Percentiles rank a stretch among this genome's conserved stretches.
Conservation (phyloP, 2,329 filamentous ascomycete species). For the Colletotrichum lindemuthianum region DNA sequence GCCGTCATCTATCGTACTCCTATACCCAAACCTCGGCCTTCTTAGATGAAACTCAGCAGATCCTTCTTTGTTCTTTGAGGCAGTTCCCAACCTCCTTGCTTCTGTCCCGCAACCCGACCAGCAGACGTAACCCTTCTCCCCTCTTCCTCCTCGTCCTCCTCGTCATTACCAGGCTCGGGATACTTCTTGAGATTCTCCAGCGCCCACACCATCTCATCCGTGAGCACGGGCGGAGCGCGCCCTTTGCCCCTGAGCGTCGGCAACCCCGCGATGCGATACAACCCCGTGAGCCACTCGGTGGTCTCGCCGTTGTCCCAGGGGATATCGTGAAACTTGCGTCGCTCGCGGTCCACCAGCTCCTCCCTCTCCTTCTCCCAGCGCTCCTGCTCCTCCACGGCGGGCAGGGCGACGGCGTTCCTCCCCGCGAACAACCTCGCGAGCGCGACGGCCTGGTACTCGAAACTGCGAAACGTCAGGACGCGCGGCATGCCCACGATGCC, state of each 20-base stretch:
- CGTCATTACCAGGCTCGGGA: constrained; percentile 46
- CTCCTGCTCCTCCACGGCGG: constrained; percentile 49
- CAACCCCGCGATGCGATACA: constrained; percentile 62
- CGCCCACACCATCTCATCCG: constrained; percentile 56
- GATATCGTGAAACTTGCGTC: constrained; percentile 62
- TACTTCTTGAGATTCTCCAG: constrained; percentile 60
- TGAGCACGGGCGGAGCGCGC: constrained; percentile 55
- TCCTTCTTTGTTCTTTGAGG: constrained; percentile 21
- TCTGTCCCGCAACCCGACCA: not conserved
- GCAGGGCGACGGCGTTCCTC: constrained; percentile 51
- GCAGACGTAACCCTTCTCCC: not conserved
- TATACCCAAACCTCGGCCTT: too few species aligned
- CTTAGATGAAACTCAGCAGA: constrained; percentile 23
- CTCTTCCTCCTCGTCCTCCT: constrained; percentile 9
- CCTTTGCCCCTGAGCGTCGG: constrained; percentile 58
- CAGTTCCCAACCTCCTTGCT: not conserved
- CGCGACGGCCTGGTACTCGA: constrained; percentile 66
- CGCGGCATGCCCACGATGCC: constrained; percentile 63
- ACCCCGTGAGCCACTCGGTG: constrained; percentile 53
- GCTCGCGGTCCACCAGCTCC: constrained; percentile 42
- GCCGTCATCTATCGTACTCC: too few species aligned
- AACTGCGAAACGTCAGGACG: constrained; percentile 62
- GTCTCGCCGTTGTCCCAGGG: constrained; percentile 63
- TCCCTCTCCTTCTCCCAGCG: constrained; percentile 58
- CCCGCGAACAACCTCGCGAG: constrained; percentile 59